Base-by-base conservation (phyloP, 257 asterid species). In the Thymus mandschuricus region DNA sequence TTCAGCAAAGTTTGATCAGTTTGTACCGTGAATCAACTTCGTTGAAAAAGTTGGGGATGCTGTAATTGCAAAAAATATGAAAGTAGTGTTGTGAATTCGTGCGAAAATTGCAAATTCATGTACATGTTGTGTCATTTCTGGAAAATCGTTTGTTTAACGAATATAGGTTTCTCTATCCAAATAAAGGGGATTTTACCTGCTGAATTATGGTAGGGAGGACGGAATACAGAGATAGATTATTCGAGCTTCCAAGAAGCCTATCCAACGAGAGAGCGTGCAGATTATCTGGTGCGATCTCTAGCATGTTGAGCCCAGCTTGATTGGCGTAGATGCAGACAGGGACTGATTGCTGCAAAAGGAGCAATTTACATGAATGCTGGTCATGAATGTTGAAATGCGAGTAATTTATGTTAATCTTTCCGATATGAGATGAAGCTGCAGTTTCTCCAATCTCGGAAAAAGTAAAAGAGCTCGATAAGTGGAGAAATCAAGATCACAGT, bases 241-340 rank as follows among this genome's bases (percentile, higher is more conserved):
- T 65, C 31, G 79, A 59, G 78, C 76, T 80, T 13, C 70, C 85
- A 31, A 83, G 79, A n/a, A 83, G 29, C 58, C 69, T 50, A 65
- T 83, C 87, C 68, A 78, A 33, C 2, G 61, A 40, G 67, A 80
- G 69, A 3, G 48, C 58, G 6, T 72, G 78, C 68, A 78, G 54
- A 43, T 78, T 68, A 48, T 78, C 71, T 4, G 50, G 38, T 49
- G 80, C 64, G 15, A 80, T 75, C 74, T 75, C 85, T 43, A 83
- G 62, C 83, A 83, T 80, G 75, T n/a, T 52, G 12, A 80, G 78
- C 12, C 72, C 85, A 1, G 81, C 58, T 68, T 55, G 78, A 62
- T 83, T 83, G 51, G 85, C 80, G 4, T 64, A 80, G 56, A 78
- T 6, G 76, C 83, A 75, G 44, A 49, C 48, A 1, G 75, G 76